These are phyloP conservation scores for Huntiella decipiens DNA, from an alignment of 2,329 filamentous ascomycete genomes.

Conservation along the genomic window DNA sequence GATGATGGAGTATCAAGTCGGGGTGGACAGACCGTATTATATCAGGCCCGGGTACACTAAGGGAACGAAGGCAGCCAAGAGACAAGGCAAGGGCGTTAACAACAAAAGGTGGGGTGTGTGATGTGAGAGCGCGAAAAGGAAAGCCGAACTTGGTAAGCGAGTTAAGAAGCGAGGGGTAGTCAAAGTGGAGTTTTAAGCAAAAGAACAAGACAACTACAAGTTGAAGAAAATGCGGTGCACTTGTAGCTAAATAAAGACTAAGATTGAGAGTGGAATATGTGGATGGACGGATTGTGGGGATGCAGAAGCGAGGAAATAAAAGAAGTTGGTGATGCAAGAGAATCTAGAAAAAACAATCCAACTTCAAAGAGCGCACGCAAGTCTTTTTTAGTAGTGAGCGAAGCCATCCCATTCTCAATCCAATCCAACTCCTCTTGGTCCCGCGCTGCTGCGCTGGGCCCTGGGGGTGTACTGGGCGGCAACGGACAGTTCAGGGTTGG, in stretches of 20 bases:
- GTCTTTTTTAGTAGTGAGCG: neutral
- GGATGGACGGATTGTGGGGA: no score
- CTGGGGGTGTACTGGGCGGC: slow-evolving; percentile 3
- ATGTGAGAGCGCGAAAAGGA: neutral
- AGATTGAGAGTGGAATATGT: no score
- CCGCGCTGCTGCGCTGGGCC: neutral
- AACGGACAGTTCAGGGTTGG: neutral
- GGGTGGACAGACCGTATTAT: neutral
- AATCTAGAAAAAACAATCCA: no score
- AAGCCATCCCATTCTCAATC: no score
- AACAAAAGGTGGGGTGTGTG: slow-evolving; percentile 7
- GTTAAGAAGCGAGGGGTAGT: no score
- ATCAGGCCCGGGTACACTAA: neutral
- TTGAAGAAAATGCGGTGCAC: no score
- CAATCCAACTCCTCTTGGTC: no score
- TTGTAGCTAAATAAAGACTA: no score
- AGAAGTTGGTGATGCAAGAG: no score
- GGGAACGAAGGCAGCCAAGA: slow-evolving; percentile 1
- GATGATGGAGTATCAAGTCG: neutral
- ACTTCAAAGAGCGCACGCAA: neutral
- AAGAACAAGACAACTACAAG: neutral
- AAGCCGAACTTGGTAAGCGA: no score
- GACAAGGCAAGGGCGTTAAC: neutral
- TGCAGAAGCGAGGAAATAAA: no score
- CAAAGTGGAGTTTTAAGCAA: slow-evolving; percentile 2